Evolutionary conservation across 352 stramenopile species (phyloP).

Genomic region (Plasmopara muralis): DNA sequence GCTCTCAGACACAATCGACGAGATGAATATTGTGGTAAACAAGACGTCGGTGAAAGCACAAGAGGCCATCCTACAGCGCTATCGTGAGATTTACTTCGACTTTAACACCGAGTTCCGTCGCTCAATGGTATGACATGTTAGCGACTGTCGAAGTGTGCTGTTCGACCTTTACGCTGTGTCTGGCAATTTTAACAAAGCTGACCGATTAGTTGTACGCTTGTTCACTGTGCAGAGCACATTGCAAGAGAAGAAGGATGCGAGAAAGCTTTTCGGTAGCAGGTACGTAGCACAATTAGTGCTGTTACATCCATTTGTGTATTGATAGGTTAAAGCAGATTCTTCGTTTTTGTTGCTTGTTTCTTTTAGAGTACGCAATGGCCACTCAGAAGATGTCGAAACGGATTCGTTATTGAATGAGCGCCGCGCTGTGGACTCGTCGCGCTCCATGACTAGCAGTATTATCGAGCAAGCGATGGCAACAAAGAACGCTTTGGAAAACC

Average conservation of each 20-base stretch:
- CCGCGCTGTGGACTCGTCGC: constrained; percentile 70
- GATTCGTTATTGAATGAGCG: constrained; percentile 78
- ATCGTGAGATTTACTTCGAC: constrained; percentile 95
- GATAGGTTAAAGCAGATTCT: background rate
- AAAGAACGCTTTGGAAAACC: constrained; percentile 84
- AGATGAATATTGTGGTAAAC: constrained; percentile 73
- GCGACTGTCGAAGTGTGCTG: background rate
- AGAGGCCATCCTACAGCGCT: constrained; percentile 89
- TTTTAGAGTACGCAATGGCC: constrained; percentile 34
- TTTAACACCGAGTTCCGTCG: constrained; percentile 92
- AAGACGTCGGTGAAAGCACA: constrained; percentile 71
- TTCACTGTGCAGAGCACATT: constrained; percentile 44
- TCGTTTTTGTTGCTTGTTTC: constrained; percentile 1
- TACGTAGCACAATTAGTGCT: constrained; percentile 11
- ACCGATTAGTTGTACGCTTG: no score
- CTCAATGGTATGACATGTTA: constrained; percentile 46
- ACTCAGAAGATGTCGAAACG: constrained; percentile 61
- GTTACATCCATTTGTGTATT: background rate
- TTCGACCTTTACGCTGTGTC: no score
- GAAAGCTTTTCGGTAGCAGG: constrained; percentile 78
- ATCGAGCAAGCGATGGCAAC: constrained; percentile 85
- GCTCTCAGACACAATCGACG: constrained; percentile 81
- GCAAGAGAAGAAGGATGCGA: constrained; percentile 76
- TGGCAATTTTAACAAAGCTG: no score
- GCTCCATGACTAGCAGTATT: constrained; percentile 73